These are phyloP conservation scores for Sclerotinia spermophila DNA, from an alignment of 2,329 filamentous ascomycete species.

Conservation along the genomic window DNA sequence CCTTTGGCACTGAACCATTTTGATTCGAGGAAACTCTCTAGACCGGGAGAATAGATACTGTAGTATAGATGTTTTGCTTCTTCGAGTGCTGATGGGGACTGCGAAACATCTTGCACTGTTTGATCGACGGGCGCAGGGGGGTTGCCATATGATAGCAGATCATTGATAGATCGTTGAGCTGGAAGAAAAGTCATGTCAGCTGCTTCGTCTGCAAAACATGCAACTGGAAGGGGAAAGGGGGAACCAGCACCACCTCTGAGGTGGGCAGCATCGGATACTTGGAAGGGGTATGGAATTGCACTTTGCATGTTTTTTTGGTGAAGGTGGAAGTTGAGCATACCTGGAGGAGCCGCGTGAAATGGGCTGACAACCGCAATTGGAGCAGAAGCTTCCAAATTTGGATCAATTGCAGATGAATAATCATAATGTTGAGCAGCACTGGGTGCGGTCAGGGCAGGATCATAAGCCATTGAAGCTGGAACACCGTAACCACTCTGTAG, in stretches of 20 bases:
- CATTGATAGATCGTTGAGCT: slow-evolving; percentile 68
- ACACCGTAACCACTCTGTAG: slow-evolving; percentile 36
- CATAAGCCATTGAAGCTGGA: slow-evolving; percentile 5
- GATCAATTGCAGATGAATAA: slow-evolving; percentile 41
- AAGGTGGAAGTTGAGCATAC: slow-evolving; percentile 34
- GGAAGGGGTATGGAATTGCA: slow-evolving; percentile 37
- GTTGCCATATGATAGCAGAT: slow-evolving; percentile 63
- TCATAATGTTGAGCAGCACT: slow-evolving; percentile 50
- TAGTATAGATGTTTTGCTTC: slow-evolving; percentile 70
- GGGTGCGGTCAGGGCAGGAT: slow-evolving; percentile 39
- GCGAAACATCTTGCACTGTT: slow-evolving; percentile 46
- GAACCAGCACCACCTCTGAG: slow-evolving; percentile 51
- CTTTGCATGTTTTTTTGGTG: slow-evolving; percentile 37
- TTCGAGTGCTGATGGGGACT: slow-evolving; percentile 49
- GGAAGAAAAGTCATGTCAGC: slow-evolving; percentile 44
- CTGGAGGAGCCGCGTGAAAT: slow-evolving; percentile 31
- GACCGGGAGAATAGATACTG: slow-evolving; percentile 70
- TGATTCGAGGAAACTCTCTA: slow-evolving; percentile 77
- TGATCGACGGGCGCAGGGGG: slow-evolving; percentile 50
- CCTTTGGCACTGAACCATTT: slow-evolving; percentile 67
- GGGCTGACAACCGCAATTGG: slow-evolving; percentile 30
- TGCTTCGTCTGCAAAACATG: slow-evolving; percentile 35
- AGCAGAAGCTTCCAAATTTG: slow-evolving; percentile 50
- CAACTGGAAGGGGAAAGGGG: slow-evolving; percentile 36
- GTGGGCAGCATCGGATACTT: slow-evolving; percentile 42